Evolutionary conservation across 352 stramenopile species (phyloP), one percentile per base, ranked within the genome.

Genomic region (Globisporangium polare): DNA sequence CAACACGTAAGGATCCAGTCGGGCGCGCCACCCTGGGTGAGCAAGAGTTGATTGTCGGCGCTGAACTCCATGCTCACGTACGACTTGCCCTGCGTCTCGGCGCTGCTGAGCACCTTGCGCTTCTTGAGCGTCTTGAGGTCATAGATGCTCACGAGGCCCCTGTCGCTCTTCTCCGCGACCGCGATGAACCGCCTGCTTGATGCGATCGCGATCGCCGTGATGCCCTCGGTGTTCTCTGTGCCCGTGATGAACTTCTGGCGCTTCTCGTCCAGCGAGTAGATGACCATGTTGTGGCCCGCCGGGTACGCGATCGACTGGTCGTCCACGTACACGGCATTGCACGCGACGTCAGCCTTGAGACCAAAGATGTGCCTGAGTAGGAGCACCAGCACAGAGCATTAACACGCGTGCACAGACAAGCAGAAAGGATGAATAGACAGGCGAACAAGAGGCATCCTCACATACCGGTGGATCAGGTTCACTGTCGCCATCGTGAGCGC

Each of bases 1-100:
- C 91, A 98, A 60, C 86, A 88, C 47, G 91, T 90, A 31, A 98
- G 74, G 45, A 86, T 92, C 88, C 87, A 96, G 69, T 96, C 85
- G 5, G 87, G 86, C 1, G 75, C 72, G 7, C 86, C 90, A 43
- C 87, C 86, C 54, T 97, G 88, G 2, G 91, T 90, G 6, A 98
- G 66, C n/a, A 98, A 70, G 17, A 97, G 67, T 73, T 97, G 83
- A 20, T 92, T 94, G 67, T 98, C 90, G 26, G 85, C 80, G 42
- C 85, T 96, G 65, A 97, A 98, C 57, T 87, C 80, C 69, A 97
- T 80, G 55, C 74, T 90, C 45, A 97, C 83, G 58, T 83, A 94
- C 47, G 65, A 83, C 29, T 73, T 74, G 35, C 73, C 75, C 41
- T 90, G 68, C 8, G 72, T 74, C 65, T 97, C 89, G 29, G 74